Evolutionary conservation across 371 early-diverging fungal species (phyloP), one percentile per base, ranked within the genome.

Genomic region (Fennellomyces sp.): DNA sequence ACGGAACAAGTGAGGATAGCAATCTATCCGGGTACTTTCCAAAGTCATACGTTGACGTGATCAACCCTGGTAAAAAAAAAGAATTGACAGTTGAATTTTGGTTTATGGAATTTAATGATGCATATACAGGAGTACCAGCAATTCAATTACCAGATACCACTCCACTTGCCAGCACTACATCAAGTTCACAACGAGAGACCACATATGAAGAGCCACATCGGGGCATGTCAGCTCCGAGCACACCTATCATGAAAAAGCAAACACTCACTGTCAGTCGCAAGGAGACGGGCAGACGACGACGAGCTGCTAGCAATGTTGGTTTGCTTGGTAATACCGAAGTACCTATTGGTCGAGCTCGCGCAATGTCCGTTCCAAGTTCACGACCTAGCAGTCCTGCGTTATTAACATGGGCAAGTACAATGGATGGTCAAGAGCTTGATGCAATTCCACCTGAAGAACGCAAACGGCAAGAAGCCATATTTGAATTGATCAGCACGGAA

Each of bases 401-500:
- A 26, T 27, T 76, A 8, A 48, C 67, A 25, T 81, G 81, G 81
- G 69, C 81, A 21, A 72, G 74, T 38, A 72, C 70, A 2, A 76
- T 81, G 74, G 81, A 81, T 52, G 56, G 56, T n/a, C 36, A 64
- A 12, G 76, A 75, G 31, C 47, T 81, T 3, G 52, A 64, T 11
- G 71, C 70, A 1, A 76, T 81, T 19, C 50, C 68, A 15, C 25
- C 56, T 5, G 81, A 90, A 30, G 96, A 95, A 55, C 73, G 82
- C 25, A 91, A 88, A 67, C 83, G 96, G 38, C 94, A 94, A 64
- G 96, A 94, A 55, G 91, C 93, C 2, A 91, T 97, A 53, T 91
- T 83, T 66, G 97, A 97, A 71, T 70, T 97, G 33, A 88, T 95
- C 26, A 69, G 82, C 26, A 95, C 95, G 2, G 97, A 97, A 69